Conservation (phyloP, 2,329 filamentous ascomycete species). For the Penicillium sclerotiorum region DNA sequence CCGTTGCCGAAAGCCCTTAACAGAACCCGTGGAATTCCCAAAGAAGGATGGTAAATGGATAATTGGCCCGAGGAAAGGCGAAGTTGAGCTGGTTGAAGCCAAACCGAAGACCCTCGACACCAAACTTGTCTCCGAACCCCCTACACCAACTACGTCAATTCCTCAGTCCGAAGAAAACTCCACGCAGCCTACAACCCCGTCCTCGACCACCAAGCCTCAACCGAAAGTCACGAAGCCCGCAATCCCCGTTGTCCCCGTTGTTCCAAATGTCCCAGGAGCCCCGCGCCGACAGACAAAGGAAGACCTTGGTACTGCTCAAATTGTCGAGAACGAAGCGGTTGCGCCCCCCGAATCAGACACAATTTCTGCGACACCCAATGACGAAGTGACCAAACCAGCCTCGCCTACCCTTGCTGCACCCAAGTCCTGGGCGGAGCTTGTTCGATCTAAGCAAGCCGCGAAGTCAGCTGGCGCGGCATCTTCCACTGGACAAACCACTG, state of each 20-base stretch:
- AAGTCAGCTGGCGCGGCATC: conserved; percentile 32
- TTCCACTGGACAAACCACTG: conserved; percentile 40
- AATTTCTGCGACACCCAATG: conserved; percentile 8
- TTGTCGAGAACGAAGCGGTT: conserved; percentile 34
- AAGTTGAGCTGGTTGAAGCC: conserved; percentile 17
- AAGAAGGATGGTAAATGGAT: conserved; percentile 41
- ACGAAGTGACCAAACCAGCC: conserved; percentile 34
- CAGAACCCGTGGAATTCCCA: conserved; percentile 54
- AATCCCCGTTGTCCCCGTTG: conserved; percentile 51
- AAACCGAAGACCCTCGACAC: conserved; percentile 21
- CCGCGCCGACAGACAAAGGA: conserved; percentile 42
- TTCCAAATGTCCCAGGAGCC: conserved; percentile 41
- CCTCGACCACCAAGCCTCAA: conserved; percentile 49
- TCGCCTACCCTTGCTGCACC: conserved; percentile 52
- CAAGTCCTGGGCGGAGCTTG: conserved; percentile 70
- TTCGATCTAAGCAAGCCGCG: conserved; percentile 55
- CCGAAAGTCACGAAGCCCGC: conserved; percentile 39
- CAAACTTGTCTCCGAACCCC: conserved; percentile 46
- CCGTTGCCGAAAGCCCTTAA: conserved; percentile 42
- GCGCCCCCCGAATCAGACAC: conserved; percentile 7
- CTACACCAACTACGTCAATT: conserved; percentile 62
- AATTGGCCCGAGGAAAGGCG: conserved; percentile 20
- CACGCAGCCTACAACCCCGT: conserved; percentile 59
- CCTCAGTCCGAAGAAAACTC: conserved; percentile 60
- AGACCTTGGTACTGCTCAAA: conserved; percentile 33